Evolutionary conservation across 108 stramenopile genomes (phyloP).

Genomic region (Schizochytrium sp.): DNA sequence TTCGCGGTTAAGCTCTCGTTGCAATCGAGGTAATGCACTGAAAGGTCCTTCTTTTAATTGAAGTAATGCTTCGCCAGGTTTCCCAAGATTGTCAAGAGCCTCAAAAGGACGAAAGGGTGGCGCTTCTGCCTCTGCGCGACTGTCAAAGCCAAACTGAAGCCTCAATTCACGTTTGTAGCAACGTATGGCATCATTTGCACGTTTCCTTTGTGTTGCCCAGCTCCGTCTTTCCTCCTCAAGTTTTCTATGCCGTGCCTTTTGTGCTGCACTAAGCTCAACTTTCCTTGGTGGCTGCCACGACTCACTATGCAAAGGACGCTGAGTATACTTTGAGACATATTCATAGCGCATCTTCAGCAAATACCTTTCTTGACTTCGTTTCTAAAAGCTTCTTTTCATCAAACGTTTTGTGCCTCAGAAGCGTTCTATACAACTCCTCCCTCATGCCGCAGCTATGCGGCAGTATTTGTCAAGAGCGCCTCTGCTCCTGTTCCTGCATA

Average conservation of each 20-base stretch:
- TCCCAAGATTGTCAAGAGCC: slow-evolving; percentile 16
- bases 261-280: neutral
- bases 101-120: slow-evolving; percentile 23
- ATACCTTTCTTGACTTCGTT: too few species aligned
- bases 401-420: too few species aligned
- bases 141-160: neutral
- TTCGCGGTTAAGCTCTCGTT: neutral
- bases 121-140: neutral
- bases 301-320: neutral
- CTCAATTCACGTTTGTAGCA: neutral
- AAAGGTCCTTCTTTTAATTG: neutral
- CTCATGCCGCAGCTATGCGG: too few species aligned
- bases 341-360: too few species aligned
- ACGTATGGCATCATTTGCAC: neutral
- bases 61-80: neutral
- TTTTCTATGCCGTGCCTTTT: neutral
- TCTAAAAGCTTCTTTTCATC: too few species aligned
- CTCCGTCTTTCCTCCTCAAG: neutral
- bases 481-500: too few species aligned
- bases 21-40: neutral
- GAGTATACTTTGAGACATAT: neutral
- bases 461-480: too few species aligned
- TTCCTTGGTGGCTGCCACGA: neutral
- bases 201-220: slow-evolving; percentile 9
- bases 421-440: too few species aligned